phyloP scores from a whole-genome alignment of 305 asterid genomes.

The Fraxinus sp. region DNA sequence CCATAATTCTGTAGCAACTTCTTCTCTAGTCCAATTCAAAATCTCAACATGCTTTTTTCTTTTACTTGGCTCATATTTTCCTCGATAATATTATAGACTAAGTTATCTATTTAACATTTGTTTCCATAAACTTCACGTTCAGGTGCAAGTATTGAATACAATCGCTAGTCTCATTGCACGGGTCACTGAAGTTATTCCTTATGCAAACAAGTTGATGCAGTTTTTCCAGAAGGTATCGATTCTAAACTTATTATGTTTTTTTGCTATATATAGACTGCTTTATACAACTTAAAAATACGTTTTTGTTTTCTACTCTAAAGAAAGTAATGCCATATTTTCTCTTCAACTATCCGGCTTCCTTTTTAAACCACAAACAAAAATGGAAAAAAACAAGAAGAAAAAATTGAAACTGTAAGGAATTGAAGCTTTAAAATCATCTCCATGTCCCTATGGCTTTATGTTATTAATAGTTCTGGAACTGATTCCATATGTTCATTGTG shows the following conservation, averaged over 20 bases:
- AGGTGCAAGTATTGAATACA: constrained; percentile 95
- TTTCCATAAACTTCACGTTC: constrained; percentile 25
- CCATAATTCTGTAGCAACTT: constrained; percentile 8
- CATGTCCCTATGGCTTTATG: background rate
- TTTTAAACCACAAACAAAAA: background rate
- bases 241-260: constrained; percentile 1
- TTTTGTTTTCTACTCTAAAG: constrained; percentile 12
- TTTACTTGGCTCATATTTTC: background rate
- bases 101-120: constrained; percentile 14
- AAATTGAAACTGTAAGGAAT: constrained; percentile 6
- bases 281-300: background rate
- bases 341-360: background rate
- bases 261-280: constrained; percentile 7
- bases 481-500: background rate
- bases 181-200: constrained; percentile 66
- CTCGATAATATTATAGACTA: background rate
- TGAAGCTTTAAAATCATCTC: background rate
- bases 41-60: background rate
- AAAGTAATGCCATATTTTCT: constrained; percentile 7
- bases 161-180: constrained; percentile 79
- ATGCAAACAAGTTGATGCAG: constrained; percentile 76
- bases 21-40: constrained; percentile 20
- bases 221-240: constrained; percentile 78
- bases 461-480: constrained; percentile 1
- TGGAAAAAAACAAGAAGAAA: constrained; percentile 11